phyloP scores from a whole-genome alignment of 768 basidiomycete genomes.

The Trametes cingulata region DNA sequence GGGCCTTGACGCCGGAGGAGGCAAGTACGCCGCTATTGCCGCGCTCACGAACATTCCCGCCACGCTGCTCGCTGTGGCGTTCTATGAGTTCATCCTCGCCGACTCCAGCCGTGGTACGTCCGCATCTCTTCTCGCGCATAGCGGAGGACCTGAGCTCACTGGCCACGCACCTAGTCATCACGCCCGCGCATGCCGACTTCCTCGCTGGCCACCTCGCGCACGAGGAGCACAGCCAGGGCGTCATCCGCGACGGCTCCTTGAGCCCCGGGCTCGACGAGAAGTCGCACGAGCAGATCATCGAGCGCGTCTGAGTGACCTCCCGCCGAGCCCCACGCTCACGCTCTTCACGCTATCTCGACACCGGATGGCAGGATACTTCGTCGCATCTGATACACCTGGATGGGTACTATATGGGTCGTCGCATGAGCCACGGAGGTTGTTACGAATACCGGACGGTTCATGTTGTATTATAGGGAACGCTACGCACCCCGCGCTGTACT shows the following conservation, averaged over 20 bases:
- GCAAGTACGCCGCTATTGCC: slow-evolving; percentile 58
- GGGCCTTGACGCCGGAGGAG: slow-evolving; percentile 54
- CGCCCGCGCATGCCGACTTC: slow-evolving; percentile 22
- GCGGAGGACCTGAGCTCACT: neutral
- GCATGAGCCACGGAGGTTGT: neutral
- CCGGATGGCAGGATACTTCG: neutral
- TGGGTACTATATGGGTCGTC: neutral
- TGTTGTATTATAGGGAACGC: slow-evolving; percentile 6
- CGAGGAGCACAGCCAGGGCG: slow-evolving; percentile 25
- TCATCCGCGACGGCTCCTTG: slow-evolving; percentile 1
- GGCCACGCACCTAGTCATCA: slow-evolving; percentile 16
- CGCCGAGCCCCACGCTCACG: neutral
- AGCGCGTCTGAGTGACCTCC: slow-evolving; percentile 15
- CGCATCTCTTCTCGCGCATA: neutral
- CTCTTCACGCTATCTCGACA: neutral
- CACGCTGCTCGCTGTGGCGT: slow-evolving; percentile 49
- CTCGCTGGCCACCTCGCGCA: slow-evolving; percentile 27
- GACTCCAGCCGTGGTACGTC: slow-evolving; percentile 62
- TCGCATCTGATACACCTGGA: neutral
- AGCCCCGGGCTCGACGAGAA: slow-evolving; percentile 17
- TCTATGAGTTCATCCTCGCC: slow-evolving; percentile 58
- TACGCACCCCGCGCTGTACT: slow-evolving; percentile 9
- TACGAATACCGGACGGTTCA: neutral
- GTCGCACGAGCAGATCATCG: slow-evolving; percentile 11
- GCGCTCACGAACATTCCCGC: slow-evolving; percentile 69